Percentiles rank a stretch among this genome's conserved stretches.
These are phyloP conservation scores for Dactylis glomerata DNA, from an alignment of 176 grass and related monocot genomes.

Conservation along the genomic window DNA sequence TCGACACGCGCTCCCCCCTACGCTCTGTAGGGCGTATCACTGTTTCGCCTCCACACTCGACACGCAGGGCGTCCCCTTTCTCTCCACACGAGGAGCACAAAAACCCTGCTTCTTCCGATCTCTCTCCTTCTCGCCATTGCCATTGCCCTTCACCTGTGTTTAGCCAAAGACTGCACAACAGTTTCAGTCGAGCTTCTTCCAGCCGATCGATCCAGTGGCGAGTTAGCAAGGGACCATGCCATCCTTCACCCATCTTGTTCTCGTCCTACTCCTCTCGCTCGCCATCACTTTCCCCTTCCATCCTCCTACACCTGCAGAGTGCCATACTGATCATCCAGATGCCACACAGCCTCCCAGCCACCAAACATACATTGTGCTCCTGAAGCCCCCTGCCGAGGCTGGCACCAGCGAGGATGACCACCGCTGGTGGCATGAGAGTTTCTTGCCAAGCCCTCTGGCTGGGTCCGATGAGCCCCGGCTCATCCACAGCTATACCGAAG, in stretches of 20 bases:
- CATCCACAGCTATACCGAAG: slow-evolving; percentile 34
- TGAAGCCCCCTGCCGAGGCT: background rate
- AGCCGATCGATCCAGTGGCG: background rate
- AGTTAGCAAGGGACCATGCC: background rate
- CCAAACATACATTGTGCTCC: background rate
- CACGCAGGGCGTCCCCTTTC: no score
- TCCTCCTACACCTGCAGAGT: background rate
- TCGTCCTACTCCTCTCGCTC: background rate
- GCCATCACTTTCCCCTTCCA: background rate
- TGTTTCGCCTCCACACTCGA: no score
- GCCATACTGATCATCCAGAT: background rate
- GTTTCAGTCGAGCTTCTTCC: background rate
- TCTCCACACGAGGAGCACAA: no score
- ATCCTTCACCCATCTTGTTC: background rate
- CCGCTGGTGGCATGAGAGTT: background rate
- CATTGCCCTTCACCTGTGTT: background rate
- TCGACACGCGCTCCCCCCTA: no score
- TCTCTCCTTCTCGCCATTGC: background rate
- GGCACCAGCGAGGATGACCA: background rate
- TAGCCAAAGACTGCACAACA: background rate
- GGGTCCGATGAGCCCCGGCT: background rate
- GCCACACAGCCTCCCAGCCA: background rate
- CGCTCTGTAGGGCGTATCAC: no score
- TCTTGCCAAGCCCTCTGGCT: background rate
- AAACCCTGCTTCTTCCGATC: background rate